Base-by-base conservation (phyloP, 1,139 yeast genomes). In the Magnusiomyces sp. region DNA sequence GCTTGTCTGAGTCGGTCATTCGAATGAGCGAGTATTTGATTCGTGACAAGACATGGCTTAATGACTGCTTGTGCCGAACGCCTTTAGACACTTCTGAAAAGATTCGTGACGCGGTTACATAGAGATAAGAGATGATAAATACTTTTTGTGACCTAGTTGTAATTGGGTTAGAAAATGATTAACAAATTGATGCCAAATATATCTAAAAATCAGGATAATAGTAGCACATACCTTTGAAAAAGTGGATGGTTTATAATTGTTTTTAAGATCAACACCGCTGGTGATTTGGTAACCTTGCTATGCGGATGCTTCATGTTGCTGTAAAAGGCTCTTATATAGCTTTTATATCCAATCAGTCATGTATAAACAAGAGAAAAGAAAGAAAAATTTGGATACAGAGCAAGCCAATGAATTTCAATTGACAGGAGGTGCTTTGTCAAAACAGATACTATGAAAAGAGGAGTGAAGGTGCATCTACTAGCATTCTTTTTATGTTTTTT, bases 61-160 rank as follows among this genome's bases (percentile, higher is more conserved):
- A 14, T 4, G 54, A 43, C 20, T 57, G 53, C 6, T 60, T 53
- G 10, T 56, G 53, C 34, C 53, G 57, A 20, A 62, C 49, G n/a
- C 62, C 58, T 16, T 54, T 47, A 2, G 61, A 49, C 7, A 64
- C 43, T 29, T 58, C 55, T 37, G 61, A 58, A 19, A 69, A 46
- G 3, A 69, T 49, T 46, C 64, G 62, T 2, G 75, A 74, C 2
- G 70, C 51, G 10, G 66, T 60, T 29, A 70, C 66, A 52, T 69
- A 72, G 19, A 68, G 47, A 54, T 71, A 71, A 2, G 75, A 71
- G n/a, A 70, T 62, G 7, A 63, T 40, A 51, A 67, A 70, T 1
- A 72, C 71, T 38, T 63, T 63, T 6, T 55, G 55, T 1, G 65
- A 51, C 20, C 60, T 60, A 42, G 10, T 14, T 17, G 11, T 17